Evolutionary conservation across 129 eudicot genomes (phyloP), one percentile per base, ranked within the genome.

Genomic region (Tagetes patula): DNA sequence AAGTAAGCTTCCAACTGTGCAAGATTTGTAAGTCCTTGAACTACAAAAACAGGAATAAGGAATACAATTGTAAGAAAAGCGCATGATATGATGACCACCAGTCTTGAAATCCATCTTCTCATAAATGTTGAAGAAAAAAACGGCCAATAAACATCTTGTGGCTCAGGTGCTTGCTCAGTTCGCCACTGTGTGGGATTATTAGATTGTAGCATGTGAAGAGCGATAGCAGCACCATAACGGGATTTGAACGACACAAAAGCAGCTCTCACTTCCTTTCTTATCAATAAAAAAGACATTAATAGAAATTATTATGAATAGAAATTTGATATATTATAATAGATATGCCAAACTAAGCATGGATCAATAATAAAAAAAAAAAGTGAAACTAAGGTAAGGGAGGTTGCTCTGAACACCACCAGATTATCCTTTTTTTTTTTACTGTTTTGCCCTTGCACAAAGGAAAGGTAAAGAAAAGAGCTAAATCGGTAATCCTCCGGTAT

Each of bases 91-190:
- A 87, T 65, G 47, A 87, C 81, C 55, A 71, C 75, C 61, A 87
- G 77, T 70, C 67, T 87, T 13, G 87, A 84, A 67, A 82, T 74
- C 92, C 92, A 87, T 82, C 85, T 79, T 70, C 74, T 64, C 79
- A 87, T 79, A 75, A 87, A 87, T 13, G 92, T 75, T 43, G 92
- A 79, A 61, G 85, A 80, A 62, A 87, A 87, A 71, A 87, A 72
- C 1, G 92, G 92, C 92, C 92, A 89, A 76, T 89, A 86, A 6
- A 89, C 92, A 71, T 89, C 96, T 71, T 75, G 92, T 6, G 96
- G 96, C 77, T 89, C 96, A 7, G 96, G 96, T 43, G 89, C 91
- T 78, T 73, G 85, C 72, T 89, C 96, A 1, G 86, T 82, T 62
- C 84, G 74, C 89, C 89, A 89, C 55, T 82, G 75, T 8, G 89